Evolutionary conservation across 192 early-diverging fungal genomes (phyloP), one percentile per base, ranked within the genome.

Genomic region (Backusella australiensis): DNA sequence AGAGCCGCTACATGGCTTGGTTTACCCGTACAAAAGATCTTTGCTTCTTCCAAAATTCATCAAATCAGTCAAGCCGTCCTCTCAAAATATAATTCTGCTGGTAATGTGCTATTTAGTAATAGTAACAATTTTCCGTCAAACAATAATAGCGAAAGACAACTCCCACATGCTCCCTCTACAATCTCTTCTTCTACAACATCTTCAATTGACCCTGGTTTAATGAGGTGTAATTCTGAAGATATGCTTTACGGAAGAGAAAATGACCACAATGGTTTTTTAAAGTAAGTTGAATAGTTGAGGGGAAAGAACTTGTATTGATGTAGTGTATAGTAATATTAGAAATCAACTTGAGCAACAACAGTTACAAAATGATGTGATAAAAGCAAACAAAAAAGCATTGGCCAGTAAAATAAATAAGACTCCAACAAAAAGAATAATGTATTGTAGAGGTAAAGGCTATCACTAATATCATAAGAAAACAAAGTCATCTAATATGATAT

Each of bases 391-490:
- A 69, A 69, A 41, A 41, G 11, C 17, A 11, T 11, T 21, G 4
- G 36, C 36, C 7, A 69, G 21, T 38, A 69, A 49, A 46, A 49
- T 17, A 44, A 71, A 15, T 1, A 32, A 32, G n/a, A 14, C 14
- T 6, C 23, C 26, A 71, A 12, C 69, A 32, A 71, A 71, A 71
- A 42, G 69, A 46, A 71, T 71, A 17, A 71, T 71, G 69, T 71
- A 71, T 8, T 71, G 69, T 15, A 71, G 69, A 71, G 69, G 69
- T 71, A 71, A 71, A 59, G 9, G 1, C 32, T 32, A 32, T 53
- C 21, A 26, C 3, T 3, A 7, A 69, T 15, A 23, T 39, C 9
- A 39, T 39, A 11, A 11, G 38, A 35, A 69, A 39, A 9, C 14
- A 8, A n/a, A 23, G 42, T 21, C 36, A 29, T 38, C 4, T 69